Evolutionary conservation across 805 yeast genomes (phyloP), one percentile per base, ranked within the genome.

Genomic region (Sugiyamaella lignohabitans): DNA sequence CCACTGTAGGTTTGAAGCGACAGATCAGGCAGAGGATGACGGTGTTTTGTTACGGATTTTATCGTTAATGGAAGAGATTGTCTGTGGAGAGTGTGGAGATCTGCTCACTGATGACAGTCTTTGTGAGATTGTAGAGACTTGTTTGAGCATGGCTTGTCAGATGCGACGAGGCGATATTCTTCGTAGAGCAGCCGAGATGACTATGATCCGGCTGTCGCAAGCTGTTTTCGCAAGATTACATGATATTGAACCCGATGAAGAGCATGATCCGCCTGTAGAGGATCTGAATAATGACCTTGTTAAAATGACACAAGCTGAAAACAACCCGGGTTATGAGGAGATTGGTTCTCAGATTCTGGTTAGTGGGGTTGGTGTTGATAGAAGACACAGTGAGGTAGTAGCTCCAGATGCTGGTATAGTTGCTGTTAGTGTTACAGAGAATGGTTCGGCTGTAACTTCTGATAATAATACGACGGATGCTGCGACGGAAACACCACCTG

Each of bases 1-100:
- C 0, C 96, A 87, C 61, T 93, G 98, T 66, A 78, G 96, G 40
- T 93, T 93, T 62, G 97, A 93, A 69, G 96, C 96, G 2, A 84
- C 93, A 0, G 96, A 89, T 60, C 95, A 87, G 62, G 76, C 83
- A 30, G 83, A 87, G 38, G 98, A 93, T 66, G 98, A 93, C 62
- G 85, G 94, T 0, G 91, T 93, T 2, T 69, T 93, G 40, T 72
- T 91, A 43, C 86, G 86, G 59, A 95, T 93, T 18, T 75, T 93
- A 52, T 72, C 83, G 38, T 69, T 91, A 21, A 70, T 91, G 56
- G 91, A 87, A 54, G 63, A 67, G 19, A 73, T 89, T 14, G 73
- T 88, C 14, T 70, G 73, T 18, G 78, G 89, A n/a, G 74, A 75
- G 1, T 68, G 81, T 39, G 83, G 91, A 20, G 73, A 71, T 22